Evolutionary conservation across 1,284 basidiomycete genomes (phyloP).

Genomic region (Dichomitus squalens): DNA sequence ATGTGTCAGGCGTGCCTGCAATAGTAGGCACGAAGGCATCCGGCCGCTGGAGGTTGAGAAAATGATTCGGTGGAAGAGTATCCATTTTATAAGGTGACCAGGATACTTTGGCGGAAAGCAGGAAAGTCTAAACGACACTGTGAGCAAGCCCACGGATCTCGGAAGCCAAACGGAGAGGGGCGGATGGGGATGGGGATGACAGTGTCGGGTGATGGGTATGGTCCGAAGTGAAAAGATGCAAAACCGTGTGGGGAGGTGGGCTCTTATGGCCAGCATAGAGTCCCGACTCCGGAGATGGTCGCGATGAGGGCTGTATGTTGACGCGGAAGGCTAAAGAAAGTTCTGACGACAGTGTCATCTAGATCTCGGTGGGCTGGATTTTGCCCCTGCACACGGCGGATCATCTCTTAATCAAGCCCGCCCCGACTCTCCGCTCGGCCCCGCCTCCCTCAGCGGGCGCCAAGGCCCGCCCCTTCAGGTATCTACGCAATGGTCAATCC

Average conservation of each 20-base stretch:
- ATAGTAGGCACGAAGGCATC: slow-evolving; percentile 42
- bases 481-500: too few relatives aligned
- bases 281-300: slow-evolving; percentile 14
- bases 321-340: slow-evolving; percentile 11
- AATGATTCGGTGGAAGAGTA: slow-evolving; percentile 55
- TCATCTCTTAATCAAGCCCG: slow-evolving; percentile 2
- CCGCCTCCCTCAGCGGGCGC: too few relatives aligned
- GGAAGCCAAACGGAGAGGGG: not conserved
- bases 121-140: not conserved
- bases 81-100: slow-evolving; percentile 21
- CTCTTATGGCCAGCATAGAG: too few relatives aligned
- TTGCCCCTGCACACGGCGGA: not conserved
- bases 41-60: slow-evolving; percentile 66
- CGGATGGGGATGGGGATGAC: not conserved
- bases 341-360: slow-evolving; percentile 16
- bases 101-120: too few relatives aligned
- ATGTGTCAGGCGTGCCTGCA: slow-evolving; percentile 65
- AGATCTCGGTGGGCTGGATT: slow-evolving; percentile 6
- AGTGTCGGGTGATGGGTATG: slow-evolving; percentile 2
- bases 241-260: not conserved
- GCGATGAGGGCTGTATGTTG: slow-evolving; percentile 15
- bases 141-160: slow-evolving; percentile 12
- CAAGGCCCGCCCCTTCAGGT: too few relatives aligned
- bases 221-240: slow-evolving; percentile 8
- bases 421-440: slow-evolving; percentile 6